A percentile compares a stretch with the other conserved stretches of the same genome.
Conservation (phyloP, 192 early-diverging fungal genomes). For the Backusella australiensis region DNA sequence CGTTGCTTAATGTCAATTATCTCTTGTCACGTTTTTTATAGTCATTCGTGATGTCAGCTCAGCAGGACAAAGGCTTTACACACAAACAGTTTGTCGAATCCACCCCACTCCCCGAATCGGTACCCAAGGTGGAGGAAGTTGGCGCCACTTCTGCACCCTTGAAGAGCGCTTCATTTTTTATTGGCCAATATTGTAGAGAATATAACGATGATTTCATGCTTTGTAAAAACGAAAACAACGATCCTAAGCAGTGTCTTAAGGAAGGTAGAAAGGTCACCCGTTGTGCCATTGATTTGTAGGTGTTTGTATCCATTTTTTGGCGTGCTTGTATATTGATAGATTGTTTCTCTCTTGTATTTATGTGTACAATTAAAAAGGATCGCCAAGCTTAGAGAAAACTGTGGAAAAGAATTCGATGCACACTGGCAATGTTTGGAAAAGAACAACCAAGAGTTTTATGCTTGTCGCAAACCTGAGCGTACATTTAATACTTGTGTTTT, state of each 20-base stretch:
- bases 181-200: conserved; percentile 85
- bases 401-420: conserved; percentile 78
- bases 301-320: conserved; percentile 10
- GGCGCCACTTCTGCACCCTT: conserved; percentile 91
- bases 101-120: conserved; percentile 67
- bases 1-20: not conserved
- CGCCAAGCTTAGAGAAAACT: conserved; percentile 86
- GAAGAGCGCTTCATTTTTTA: conserved; percentile 90
- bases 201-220: conserved; percentile 97
- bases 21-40: not conserved
- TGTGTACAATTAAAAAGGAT: conserved; percentile 48
- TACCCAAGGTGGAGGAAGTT: conserved; percentile 80
- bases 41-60: conserved; percentile 26
- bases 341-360: not conserved
- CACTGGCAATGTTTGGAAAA: conserved; percentile 93
- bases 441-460: conserved; percentile 85
- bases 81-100: conserved; percentile 70
- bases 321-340: not conserved
- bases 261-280: conserved; percentile 96
- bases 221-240: conserved; percentile 89
- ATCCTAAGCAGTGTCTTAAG: conserved; percentile 88
- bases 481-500: conserved; percentile 89
- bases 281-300: conserved; percentile 84
- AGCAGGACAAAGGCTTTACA: conserved; percentile 27
- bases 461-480: conserved; percentile 77